Percentiles rank a stretch among this genome's conserved stretches.
Evolutionary conservation across 345 rosid genomes (phyloP).

Genomic region (Sisymbrium altissimum): DNA sequence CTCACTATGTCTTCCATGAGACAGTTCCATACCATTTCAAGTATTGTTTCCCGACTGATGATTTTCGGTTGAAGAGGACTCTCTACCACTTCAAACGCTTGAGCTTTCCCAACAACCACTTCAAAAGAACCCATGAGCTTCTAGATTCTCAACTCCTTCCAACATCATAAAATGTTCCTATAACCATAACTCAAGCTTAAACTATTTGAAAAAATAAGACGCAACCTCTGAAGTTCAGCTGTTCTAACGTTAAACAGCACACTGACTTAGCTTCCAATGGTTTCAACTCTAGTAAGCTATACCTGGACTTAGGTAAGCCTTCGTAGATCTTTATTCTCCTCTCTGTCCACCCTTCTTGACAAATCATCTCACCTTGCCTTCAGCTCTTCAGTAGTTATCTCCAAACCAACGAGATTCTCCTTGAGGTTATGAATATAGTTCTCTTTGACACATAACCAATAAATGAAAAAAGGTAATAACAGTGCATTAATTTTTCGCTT

Average conservation of each 20-base stretch:
- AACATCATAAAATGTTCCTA: neutral
- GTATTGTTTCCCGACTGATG: conserved; percentile 2
- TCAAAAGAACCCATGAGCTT: neutral
- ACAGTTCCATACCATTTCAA: conserved; percentile 1
- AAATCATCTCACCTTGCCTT: too few species aligned
- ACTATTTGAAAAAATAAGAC: conserved; percentile 1
- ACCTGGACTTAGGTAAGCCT: too few species aligned
- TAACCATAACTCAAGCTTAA: neutral
- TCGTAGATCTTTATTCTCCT: neutral
- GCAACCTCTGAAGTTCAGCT: neutral
- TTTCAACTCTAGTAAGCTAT: neutral
- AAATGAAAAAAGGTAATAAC: too few species aligned
- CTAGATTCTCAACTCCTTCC: neutral
- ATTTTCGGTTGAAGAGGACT: neutral
- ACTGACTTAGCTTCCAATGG: neutral
- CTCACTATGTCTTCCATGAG: neutral
- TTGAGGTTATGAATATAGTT: neutral
- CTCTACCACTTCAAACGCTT: neutral
- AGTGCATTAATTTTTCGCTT: too few species aligned
- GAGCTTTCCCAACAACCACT: neutral
- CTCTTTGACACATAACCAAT: neutral
- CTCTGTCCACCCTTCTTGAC: conserved; percentile 1
- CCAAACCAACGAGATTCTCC: neutral
- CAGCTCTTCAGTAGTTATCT: too few species aligned
- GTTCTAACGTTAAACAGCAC: neutral